Conservation (phyloP, 495 filamentous ascomycete species). For the Evernia prunastri region DNA sequence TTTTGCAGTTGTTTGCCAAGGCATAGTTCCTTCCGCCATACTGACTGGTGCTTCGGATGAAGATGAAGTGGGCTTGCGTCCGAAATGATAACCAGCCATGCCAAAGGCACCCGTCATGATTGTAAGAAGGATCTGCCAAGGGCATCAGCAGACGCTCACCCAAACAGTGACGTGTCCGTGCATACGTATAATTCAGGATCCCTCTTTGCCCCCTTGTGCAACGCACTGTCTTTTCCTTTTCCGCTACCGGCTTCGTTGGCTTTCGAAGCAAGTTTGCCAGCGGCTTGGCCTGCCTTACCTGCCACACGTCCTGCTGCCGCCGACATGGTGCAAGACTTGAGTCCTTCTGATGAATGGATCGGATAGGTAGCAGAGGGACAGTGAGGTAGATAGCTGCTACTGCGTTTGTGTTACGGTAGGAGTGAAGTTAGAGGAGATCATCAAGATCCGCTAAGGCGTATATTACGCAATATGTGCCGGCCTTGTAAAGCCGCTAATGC, state of each 20-base stretch:
- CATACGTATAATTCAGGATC: slow-evolving; percentile 80
- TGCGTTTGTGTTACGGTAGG: not conserved
- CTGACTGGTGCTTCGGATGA: slow-evolving; percentile 73
- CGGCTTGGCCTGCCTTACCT: slow-evolving; percentile 26
- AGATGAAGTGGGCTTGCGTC: slow-evolving; percentile 76
- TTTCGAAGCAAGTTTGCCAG: slow-evolving; percentile 18
- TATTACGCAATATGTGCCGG: not conserved
- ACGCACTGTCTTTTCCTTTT: slow-evolving; percentile 42
- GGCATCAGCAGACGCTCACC: slow-evolving; percentile 1
- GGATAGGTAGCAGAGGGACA: not conserved
- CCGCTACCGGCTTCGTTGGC: slow-evolving; percentile 32
- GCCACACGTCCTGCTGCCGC: slow-evolving; percentile 47
- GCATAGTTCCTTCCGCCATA: slow-evolving; percentile 70
- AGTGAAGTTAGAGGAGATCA: not conserved
- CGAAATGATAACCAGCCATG: slow-evolving; percentile 82
- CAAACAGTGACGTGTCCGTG: not conserved
- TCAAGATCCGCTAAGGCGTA: not conserved
- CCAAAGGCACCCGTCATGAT: slow-evolving; percentile 87
- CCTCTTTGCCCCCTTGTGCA: slow-evolving; percentile 62
- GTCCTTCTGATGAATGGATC: not conserved
- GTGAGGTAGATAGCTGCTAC: not conserved
- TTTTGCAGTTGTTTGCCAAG: slow-evolving; percentile 67
- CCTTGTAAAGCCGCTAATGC: not conserved
- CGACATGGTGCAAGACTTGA: slow-evolving; percentile 40
- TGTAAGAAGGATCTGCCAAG: slow-evolving; percentile 68